Base-by-base conservation (phyloP, 192 early-diverging fungal genomes). In the Coemansia umbellata region DNA sequence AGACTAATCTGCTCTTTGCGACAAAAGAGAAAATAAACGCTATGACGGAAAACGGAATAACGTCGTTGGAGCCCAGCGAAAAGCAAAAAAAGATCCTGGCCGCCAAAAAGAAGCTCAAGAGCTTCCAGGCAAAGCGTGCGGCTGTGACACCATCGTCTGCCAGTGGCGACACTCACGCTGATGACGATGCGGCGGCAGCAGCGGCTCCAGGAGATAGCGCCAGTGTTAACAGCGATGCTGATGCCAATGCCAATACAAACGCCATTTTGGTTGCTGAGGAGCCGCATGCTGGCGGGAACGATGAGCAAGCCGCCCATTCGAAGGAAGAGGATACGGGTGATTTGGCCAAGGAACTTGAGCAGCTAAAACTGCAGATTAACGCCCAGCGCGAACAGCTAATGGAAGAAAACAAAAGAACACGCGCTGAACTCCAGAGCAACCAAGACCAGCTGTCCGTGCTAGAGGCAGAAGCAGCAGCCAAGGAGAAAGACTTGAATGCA, bases 41-140 rank as follows among this genome's bases (percentile, higher is more conserved):
- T 2, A 44, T 52, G 58, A 35, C 53, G 7, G 53, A 55, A 26
- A 55, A 22, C 50, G 17, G 48, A 31, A 17, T 21, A 19, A 24
- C 40, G 30, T 4, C 48, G 40, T 39, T 66, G 24, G 63, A 74
- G 23, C 51, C 59, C 3, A 62, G 39, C 50, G 70, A 74, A 23
- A 74, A 74, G 63, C 70, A 66, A 19, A 66, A 66, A 35, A 74
- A 74, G 41, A 66, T 74, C 5, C 41, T 67, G 8, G 71, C 71
- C 3, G 71, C 71, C n/a, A 74, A 74, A 56, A 74, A 74, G 48
- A 66, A 67, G 55, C 71, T 67, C 28, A 66, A 63, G 47, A 63
- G 51, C 50, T 74, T 74, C 55, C 70, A 74, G 41, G 63, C 59
- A 39, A 63, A 63, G 47, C 70, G 70, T 32, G 70, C 70, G 28